phyloP scores from a whole-genome alignment of 345 rosid species.

The Rhizophora mangle region DNA sequence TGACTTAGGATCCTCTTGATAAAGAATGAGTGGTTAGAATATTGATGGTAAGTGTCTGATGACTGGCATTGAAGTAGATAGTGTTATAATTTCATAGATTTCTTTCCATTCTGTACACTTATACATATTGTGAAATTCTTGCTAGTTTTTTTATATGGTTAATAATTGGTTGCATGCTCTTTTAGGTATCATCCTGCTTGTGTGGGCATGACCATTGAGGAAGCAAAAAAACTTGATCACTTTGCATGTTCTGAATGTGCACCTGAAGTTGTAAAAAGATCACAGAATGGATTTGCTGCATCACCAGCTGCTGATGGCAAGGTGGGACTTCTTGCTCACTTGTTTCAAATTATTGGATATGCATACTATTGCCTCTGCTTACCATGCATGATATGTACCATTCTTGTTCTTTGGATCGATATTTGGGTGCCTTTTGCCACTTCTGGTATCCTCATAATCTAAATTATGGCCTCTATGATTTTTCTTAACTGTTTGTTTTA shows the following conservation, averaged over 20 bases:
- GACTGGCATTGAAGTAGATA: too few species aligned
- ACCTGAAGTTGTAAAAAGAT: constrained; percentile 51
- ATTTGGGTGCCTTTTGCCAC: not conserved
- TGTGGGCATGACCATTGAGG: constrained; percentile 77
- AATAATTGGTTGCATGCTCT: constrained; percentile 8
- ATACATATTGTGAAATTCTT: too few species aligned
- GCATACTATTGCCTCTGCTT: not conserved
- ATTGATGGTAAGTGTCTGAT: too few species aligned
- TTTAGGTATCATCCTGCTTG: constrained; percentile 91
- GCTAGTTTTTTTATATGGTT: not conserved
- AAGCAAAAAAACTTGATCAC: constrained; percentile 71
- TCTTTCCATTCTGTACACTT: too few species aligned
- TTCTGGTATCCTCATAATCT: not conserved
- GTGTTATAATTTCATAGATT: too few species aligned
- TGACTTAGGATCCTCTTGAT: too few species aligned
- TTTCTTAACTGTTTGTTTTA: too few species aligned
- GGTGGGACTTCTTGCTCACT: constrained; percentile 33
- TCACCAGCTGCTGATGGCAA: constrained; percentile 46
- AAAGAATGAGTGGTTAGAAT: too few species aligned
- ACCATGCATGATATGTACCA: not conserved
- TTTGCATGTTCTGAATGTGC: constrained; percentile 72
- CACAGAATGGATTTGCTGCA: constrained; percentile 61
- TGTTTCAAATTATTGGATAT: constrained; percentile 7
- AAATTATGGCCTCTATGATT: not conserved
- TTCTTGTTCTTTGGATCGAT: constrained; percentile 5